Evolutionary conservation across 148 eudicot species (phyloP), one percentile per base, ranked within the genome.

Genomic region (Vaccinium corymbosum): DNA sequence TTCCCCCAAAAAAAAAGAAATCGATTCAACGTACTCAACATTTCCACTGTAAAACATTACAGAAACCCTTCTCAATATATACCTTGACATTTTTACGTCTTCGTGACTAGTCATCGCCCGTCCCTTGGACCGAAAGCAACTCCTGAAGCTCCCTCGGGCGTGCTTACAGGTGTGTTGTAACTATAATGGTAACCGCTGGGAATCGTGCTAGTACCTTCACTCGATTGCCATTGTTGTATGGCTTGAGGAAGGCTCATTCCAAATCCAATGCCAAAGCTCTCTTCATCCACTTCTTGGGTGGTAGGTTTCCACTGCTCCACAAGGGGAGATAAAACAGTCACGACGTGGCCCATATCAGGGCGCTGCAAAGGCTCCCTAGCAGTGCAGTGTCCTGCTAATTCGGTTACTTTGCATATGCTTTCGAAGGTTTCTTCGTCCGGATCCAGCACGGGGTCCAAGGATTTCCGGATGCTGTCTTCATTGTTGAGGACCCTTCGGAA

Each of bases 291-390:
- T 32, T 80, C 88, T 3, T 82, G 83, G 27, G 68, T 17, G n/a
- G 89, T 59, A 9, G 94, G 94, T 49, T 75, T 90, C 94, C 94
- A 92, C 46, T 87, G 89, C 86, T 87, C 92, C 20, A 92, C 94
- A 22, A 92, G 89, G 16, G 94, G 89, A 22, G 89, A 87, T 70
- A 92, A 82, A 38, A 88, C 88, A 35, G 85, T 89, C 17, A 92
- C 92, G 0, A 86, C 91, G 22, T 92, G 92, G 2, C 92, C 90
- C 94, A 92, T 92, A 71, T 90, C 92, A 0, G 94, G 94, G 66
- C 92, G 80, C 53, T 92, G 94, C 25, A 81, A 62, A 16, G 94
- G 87, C 51, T 92, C 94, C 1, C 94, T 84, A 20, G 91, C 88
- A 1, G 92, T 89, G 87, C 94, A 92, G 48, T 89, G 90, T 3